Conservation (phyloP, 345 rosid genomes). For the Gossypium ekmanianum region DNA sequence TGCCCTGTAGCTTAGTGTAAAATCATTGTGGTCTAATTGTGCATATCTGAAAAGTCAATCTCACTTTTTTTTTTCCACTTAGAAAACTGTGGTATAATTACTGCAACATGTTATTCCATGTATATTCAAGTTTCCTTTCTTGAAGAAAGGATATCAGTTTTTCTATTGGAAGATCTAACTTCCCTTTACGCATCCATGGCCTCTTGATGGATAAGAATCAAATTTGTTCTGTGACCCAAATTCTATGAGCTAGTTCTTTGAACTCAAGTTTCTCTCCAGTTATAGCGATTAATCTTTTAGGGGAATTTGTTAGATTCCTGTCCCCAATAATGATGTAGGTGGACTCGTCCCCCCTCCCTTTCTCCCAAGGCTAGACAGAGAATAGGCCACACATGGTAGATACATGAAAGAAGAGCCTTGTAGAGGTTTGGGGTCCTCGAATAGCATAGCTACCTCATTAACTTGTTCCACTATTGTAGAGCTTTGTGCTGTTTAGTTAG, state of each 20-base stretch:
- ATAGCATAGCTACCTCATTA: not conserved
- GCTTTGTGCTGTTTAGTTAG: not conserved
- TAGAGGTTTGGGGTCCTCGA: not conserved
- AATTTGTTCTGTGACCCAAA: not conserved
- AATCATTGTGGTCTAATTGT: not conserved
- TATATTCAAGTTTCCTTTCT: not conserved
- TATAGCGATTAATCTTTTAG: not conserved
- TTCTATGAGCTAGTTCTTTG: not conserved
- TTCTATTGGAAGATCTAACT: not conserved
- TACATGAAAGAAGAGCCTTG: constrained; percentile 4
- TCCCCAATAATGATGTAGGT: not conserved
- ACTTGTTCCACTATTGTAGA: not conserved
- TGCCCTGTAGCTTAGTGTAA: not conserved
- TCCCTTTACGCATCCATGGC: not conserved
- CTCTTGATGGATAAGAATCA: not conserved
- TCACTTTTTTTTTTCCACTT: not conserved
- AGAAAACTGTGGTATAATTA: not conserved
- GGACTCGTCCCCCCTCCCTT: not conserved
- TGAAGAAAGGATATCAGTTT: not conserved
- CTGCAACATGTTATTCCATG: not conserved
- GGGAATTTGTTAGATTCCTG: not conserved
- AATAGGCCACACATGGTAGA: not conserved
- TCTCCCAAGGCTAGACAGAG: not conserved
- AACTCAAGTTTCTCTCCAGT: not conserved
- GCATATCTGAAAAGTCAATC: not conserved